A percentile compares a stretch with the other conserved stretches of the same genome.
Conservation (phyloP, 179 eudicot species). For the Vitellaria paradoxa region DNA sequence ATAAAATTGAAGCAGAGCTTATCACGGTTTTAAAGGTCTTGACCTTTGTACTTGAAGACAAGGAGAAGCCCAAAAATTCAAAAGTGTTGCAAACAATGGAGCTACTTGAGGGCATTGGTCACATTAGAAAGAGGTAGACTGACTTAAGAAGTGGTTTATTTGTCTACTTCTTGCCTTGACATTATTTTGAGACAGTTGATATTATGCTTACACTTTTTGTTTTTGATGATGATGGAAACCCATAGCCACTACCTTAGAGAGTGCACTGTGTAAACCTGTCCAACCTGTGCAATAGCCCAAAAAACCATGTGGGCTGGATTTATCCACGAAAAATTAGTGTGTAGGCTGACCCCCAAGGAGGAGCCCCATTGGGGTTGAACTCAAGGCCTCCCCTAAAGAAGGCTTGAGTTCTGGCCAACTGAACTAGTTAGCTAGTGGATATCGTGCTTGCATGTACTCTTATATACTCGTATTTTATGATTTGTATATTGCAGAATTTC, state of each 20-base stretch:
- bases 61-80: conserved; percentile 35
- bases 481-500: conserved; percentile 30
- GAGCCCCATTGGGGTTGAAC: too few species aligned
- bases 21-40: conserved; percentile 40
- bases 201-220: background rate
- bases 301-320: too few species aligned
- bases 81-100: conserved; percentile 43
- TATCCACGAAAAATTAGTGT: too few species aligned
- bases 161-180: background rate
- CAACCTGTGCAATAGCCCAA: too few species aligned
- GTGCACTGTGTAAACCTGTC: too few species aligned
- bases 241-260: too few species aligned
- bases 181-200: background rate
- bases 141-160: background rate
- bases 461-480: background rate
- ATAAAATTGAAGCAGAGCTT: conserved; percentile 55
- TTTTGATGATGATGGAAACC: too few species aligned
- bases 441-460: background rate
- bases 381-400: too few species aligned
- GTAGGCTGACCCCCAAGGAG: too few species aligned
- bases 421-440: too few species aligned
- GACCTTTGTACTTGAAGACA: conserved; percentile 29
- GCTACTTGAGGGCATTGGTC: conserved; percentile 47
- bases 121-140: conserved; percentile 56
- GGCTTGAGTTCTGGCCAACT: too few species aligned